Evolutionary conservation across 331 rosid genomes (phyloP).

Genomic region (Malus hybrid): DNA sequence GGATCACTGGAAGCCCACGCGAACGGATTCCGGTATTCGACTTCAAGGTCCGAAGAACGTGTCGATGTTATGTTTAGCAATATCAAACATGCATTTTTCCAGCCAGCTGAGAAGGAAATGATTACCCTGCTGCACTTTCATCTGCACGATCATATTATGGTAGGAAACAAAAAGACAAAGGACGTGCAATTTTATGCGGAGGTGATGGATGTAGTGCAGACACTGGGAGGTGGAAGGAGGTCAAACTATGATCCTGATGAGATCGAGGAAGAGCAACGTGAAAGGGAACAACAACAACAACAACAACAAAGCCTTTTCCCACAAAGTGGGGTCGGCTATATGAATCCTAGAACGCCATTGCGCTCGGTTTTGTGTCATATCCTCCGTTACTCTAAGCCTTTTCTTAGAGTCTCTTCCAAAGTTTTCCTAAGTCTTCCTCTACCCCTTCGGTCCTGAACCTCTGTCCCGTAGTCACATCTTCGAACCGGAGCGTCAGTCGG

Average conservation of each 20-base stretch:
- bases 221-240: slow-evolving; percentile 67
- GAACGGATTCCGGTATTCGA: slow-evolving; percentile 80
- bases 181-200: slow-evolving; percentile 73
- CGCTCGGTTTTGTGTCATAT: too few relatives aligned
- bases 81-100: slow-evolving; percentile 70
- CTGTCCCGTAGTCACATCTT: too few relatives aligned
- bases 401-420: too few relatives aligned
- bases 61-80: slow-evolving; percentile 64
- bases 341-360: too few relatives aligned
- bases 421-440: too few relatives aligned
- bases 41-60: slow-evolving; percentile 66
- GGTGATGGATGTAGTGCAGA: slow-evolving; percentile 88
- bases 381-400: too few relatives aligned
- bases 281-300: too few relatives aligned
- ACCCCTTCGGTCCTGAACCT: too few relatives aligned
- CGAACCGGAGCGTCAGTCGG: too few relatives aligned
- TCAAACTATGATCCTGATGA: slow-evolving; percentile 80
- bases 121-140: slow-evolving; percentile 72
- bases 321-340: too few relatives aligned
- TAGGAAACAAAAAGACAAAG: slow-evolving; percentile 82
- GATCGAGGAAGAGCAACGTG: slow-evolving; percentile 81
- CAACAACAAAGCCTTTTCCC: too few relatives aligned
- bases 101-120: slow-evolving; percentile 89
- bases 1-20: slow-evolving; percentile 76
- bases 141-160: slow-evolving; percentile 81